These are phyloP conservation scores for Dalbergia cochinchinensis DNA, from an alignment of 306 rosid species.

Conservation along the genomic window DNA sequence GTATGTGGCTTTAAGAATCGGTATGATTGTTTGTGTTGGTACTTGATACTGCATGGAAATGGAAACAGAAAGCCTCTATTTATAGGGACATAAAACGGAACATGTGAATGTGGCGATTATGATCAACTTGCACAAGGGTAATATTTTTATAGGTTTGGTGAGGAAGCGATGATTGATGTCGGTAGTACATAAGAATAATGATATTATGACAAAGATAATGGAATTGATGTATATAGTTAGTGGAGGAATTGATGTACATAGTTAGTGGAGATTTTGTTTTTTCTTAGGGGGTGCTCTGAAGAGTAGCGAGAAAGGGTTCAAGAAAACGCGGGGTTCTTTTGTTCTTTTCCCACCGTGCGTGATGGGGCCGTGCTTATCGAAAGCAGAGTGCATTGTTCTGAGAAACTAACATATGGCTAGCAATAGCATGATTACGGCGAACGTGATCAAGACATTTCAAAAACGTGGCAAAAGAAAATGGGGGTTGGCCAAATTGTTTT, in stretches of 20 bases:
- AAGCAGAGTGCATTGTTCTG: too few species aligned
- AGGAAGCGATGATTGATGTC: background rate
- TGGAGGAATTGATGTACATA: too few species aligned
- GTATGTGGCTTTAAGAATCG: background rate
- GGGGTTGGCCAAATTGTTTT: background rate
- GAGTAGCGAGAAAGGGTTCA: too few species aligned
- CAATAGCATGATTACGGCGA: background rate
- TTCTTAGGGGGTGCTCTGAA: too few species aligned
- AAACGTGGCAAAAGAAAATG: background rate
- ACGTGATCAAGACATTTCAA: background rate
- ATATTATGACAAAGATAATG: too few species aligned
- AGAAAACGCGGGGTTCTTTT: too few species aligned
- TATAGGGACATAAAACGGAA: constrained; percentile 12
- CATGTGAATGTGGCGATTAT: background rate
- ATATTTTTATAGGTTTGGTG: background rate
- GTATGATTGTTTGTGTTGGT: background rate
- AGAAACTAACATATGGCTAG: background rate
- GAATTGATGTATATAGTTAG: too few species aligned
- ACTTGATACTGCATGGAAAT: background rate
- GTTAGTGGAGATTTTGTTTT: too few species aligned
- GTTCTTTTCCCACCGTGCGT: too few species aligned
- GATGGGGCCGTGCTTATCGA: too few species aligned
- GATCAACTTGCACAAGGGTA: background rate
- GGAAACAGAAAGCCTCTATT: background rate
- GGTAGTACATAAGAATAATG: too few species aligned